These are phyloP conservation scores for Hypoxylon rubiginosum DNA, from an alignment of 2,329 filamentous ascomycete genomes.

Conservation along the genomic window DNA sequence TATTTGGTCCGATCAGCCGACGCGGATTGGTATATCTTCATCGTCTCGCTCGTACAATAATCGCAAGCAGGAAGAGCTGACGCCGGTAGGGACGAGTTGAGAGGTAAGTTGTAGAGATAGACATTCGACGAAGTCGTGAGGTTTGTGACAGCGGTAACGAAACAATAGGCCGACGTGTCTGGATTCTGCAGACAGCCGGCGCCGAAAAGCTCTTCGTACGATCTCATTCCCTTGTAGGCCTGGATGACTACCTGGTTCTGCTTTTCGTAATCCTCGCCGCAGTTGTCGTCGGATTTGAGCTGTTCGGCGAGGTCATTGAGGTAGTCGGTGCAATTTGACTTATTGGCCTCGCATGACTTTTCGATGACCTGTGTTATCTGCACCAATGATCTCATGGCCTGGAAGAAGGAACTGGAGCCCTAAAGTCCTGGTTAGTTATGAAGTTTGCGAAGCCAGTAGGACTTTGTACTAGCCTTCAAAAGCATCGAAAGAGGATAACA, in stretches of 20 bases:
- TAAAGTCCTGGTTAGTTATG: slow-evolving; percentile 56
- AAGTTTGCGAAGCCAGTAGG: not conserved
- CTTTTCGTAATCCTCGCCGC: slow-evolving; percentile 76
- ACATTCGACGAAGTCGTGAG: slow-evolving; percentile 75
- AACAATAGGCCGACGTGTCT: slow-evolving; percentile 78
- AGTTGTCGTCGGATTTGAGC: slow-evolving; percentile 73
- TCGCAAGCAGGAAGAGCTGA: slow-evolving; percentile 80
- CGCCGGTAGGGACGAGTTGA: slow-evolving; percentile 78
- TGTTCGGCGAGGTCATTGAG: slow-evolving; percentile 75
- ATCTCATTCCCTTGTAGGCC: slow-evolving; percentile 80
- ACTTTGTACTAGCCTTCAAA: slow-evolving; percentile 71
- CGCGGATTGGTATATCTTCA: slow-evolving; percentile 82
- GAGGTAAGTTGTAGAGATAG: slow-evolving; percentile 87
- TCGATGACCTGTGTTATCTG: slow-evolving; percentile 84
- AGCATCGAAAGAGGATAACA: slow-evolving; percentile 90
- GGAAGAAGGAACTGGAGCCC: slow-evolving; percentile 88
- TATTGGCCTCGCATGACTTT: slow-evolving; percentile 78
- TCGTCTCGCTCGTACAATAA: slow-evolving; percentile 81
- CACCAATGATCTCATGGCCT: slow-evolving; percentile 77
- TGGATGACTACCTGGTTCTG: slow-evolving; percentile 79
- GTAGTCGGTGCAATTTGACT: slow-evolving; percentile 73
- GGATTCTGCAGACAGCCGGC: slow-evolving; percentile 83
- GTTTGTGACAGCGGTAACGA: slow-evolving; percentile 87
- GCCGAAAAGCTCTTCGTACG: slow-evolving; percentile 83
- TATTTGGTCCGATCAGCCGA: slow-evolving; percentile 75